A percentile compares a stretch with the other conserved stretches of the same genome.
phyloP scores from a whole-genome alignment of 176 grass and related monocot genomes.

The Paspalum vaginatum region DNA sequence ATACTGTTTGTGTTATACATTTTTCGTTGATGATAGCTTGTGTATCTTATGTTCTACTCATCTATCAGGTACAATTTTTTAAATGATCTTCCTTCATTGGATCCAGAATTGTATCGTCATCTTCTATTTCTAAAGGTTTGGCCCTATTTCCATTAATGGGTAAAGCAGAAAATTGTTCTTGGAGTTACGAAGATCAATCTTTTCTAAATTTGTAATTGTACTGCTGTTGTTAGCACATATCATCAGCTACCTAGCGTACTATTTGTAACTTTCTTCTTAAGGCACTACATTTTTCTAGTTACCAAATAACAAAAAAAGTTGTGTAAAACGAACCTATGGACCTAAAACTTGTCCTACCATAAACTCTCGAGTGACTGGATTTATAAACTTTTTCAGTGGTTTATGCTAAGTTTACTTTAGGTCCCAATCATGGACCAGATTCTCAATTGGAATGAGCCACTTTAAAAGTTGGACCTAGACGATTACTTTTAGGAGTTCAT shows the following conservation, averaged over 20 bases:
- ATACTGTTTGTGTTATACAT: conserved; percentile 8
- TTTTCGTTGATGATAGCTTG: conserved; percentile 26
- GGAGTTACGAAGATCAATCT: conserved; percentile 4
- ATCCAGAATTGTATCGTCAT: conserved; percentile 95
- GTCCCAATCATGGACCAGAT: too few species aligned
- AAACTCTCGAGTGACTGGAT: too few species aligned
- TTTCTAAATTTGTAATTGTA: conserved; percentile 20
- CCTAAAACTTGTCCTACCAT: too few species aligned
- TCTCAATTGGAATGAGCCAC: too few species aligned
- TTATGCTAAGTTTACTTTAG: too few species aligned
- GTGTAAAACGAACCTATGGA: not conserved
- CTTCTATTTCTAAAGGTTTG: conserved; percentile 96
- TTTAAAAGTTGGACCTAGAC: too few species aligned
- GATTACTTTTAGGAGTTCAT: too few species aligned
- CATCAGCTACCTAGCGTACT: not conserved
- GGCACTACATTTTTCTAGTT: not conserved
- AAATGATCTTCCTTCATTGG: conserved; percentile 96
- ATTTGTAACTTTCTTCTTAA: not conserved
- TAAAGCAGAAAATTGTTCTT: conserved; percentile 25
- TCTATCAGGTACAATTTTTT: conserved; percentile 85
- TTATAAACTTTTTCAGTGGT: too few species aligned
- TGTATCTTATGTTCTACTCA: conserved; percentile 31
- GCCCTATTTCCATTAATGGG: conserved; percentile 15
- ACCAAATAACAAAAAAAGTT: not conserved
- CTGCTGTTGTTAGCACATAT: conserved; percentile 1